A percentile compares a stretch with the other conserved stretches of the same genome.
Evolutionary conservation across 2,329 filamentous ascomycete genomes (phyloP).

Genomic region (Hirsutella rhossiliensis): DNA sequence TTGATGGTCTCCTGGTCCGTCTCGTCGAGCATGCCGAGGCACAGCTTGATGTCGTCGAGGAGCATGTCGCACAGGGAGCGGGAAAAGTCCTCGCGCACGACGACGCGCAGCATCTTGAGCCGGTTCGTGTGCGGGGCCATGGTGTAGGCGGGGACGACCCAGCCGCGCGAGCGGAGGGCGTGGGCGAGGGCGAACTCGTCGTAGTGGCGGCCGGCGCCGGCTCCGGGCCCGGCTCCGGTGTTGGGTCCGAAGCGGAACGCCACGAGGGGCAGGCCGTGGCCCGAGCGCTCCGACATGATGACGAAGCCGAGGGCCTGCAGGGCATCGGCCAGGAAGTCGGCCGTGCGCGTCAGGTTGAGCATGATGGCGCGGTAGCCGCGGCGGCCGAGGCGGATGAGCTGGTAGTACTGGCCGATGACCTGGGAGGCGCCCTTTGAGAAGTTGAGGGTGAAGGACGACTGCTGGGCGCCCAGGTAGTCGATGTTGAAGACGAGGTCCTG

Average conservation of each 20-base stretch:
- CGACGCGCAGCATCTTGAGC: constrained; percentile 84
- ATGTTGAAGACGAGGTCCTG: constrained; percentile 97
- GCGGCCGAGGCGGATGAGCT: constrained; percentile 89
- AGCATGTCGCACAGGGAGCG: constrained; percentile 70
- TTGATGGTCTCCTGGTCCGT: constrained; percentile 64
- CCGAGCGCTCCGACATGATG: constrained; percentile 73
- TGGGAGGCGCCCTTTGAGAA: constrained; percentile 93
- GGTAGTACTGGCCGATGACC: constrained; percentile 95
- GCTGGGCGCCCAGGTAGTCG: constrained; percentile 94
- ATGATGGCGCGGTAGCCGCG: constrained; percentile 87
- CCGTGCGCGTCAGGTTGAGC: constrained; percentile 80
- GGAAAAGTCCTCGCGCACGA: constrained; percentile 87
- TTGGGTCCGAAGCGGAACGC: constrained; percentile 59
- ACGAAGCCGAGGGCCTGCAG: constrained; percentile 69
- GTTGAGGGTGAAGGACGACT: constrained; percentile 92
- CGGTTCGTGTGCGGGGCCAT: constrained; percentile 82
- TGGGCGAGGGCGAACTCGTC: constrained; percentile 75
- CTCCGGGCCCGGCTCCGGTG: constrained; percentile 14
- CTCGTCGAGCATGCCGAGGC: constrained; percentile 55
- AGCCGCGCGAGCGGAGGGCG: constrained; percentile 73
- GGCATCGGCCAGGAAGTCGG: constrained; percentile 71
- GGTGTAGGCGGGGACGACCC: constrained; percentile 93
- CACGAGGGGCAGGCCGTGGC: constrained; percentile 75
- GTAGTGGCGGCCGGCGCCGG: constrained; percentile 43
- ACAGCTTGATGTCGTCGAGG: constrained; percentile 67